Evolutionary conservation across 176 grass and related monocot species (phyloP).

Genomic region (Dactylis glomerata): DNA sequence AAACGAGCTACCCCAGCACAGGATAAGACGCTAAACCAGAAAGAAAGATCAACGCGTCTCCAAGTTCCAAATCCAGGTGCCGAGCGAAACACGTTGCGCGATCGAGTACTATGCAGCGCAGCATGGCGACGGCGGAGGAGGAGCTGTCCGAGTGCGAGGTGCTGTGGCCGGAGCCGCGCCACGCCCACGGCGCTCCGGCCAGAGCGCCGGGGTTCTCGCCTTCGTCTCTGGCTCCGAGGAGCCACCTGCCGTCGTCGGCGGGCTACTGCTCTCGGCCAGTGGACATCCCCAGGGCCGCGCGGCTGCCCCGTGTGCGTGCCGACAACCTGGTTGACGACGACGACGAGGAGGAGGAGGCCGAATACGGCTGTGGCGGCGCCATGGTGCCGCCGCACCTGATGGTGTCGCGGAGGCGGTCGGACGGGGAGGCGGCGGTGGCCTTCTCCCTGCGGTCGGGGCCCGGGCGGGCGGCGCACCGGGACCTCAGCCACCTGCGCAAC

Average conservation of each 20-base stretch:
- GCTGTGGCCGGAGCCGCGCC: slow-evolving; percentile 52
- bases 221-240: not conserved
- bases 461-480: slow-evolving; percentile 61
- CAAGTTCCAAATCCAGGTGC: not conserved
- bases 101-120: not conserved
- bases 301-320: not conserved
- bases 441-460: slow-evolving; percentile 62
- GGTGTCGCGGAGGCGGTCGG: slow-evolving; percentile 36
- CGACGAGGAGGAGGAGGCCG: slow-evolving; percentile 11
- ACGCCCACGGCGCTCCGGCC: not conserved
- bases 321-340: not conserved
- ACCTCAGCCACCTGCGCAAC: slow-evolving; percentile 58
- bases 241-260: not conserved
- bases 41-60: slow-evolving; percentile 2
- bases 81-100: not conserved
- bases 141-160: slow-evolving; percentile 63
- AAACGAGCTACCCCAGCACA: not conserved
- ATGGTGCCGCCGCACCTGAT: slow-evolving; percentile 72
- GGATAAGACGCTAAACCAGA: not conserved
- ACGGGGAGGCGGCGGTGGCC: slow-evolving; percentile 25
- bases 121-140: slow-evolving; percentile 42
- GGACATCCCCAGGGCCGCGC: slow-evolving; percentile 34
- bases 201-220: not conserved
- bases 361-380: not conserved
- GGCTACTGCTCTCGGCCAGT: slow-evolving; percentile 18